Conservation (phyloP, 371 early-diverging fungal genomes). For the Synchytrium microbalum region DNA sequence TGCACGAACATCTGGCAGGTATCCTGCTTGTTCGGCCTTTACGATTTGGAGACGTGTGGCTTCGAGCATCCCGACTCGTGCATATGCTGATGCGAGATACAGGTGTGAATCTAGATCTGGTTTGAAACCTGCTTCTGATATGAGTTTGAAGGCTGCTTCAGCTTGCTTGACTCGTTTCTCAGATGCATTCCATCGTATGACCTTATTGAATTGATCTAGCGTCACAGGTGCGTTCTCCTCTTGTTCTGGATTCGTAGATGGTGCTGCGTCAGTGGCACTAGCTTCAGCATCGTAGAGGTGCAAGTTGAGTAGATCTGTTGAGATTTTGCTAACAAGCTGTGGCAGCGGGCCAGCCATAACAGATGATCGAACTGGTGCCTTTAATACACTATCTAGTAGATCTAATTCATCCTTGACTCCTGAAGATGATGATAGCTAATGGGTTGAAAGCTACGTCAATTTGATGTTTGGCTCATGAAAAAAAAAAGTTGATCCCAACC, state of each 20-base stretch:
- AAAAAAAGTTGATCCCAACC: no score
- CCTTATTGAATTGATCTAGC: conserved; percentile 45
- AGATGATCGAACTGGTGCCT: background rate
- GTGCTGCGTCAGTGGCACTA: background rate
- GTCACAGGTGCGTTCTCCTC: no score
- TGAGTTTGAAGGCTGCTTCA: conserved; percentile 58
- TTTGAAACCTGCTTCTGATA: conserved; percentile 47
- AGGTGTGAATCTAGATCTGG: conserved; percentile 63
- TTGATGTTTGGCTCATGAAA: no score
- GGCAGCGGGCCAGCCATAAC: background rate
- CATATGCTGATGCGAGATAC: conserved; percentile 74
- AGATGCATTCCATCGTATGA: conserved; percentile 67
- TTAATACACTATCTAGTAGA: background rate
- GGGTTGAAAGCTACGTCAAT: no score
- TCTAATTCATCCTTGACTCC: background rate
- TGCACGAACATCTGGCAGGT: conserved; percentile 48
- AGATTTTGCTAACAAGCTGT: background rate
- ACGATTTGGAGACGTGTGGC: conserved; percentile 24
- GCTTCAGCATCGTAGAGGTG: background rate
- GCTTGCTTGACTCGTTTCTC: conserved; percentile 60
- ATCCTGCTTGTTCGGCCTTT: background rate
- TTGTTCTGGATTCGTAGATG: background rate
- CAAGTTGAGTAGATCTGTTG: background rate
- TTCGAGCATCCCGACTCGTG: conserved; percentile 42
- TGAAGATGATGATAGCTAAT: no score